Evolutionary conservation across 257 asterid species (phyloP), one percentile per base, ranked within the genome.

Genomic region (Scutellaria galericulata): DNA sequence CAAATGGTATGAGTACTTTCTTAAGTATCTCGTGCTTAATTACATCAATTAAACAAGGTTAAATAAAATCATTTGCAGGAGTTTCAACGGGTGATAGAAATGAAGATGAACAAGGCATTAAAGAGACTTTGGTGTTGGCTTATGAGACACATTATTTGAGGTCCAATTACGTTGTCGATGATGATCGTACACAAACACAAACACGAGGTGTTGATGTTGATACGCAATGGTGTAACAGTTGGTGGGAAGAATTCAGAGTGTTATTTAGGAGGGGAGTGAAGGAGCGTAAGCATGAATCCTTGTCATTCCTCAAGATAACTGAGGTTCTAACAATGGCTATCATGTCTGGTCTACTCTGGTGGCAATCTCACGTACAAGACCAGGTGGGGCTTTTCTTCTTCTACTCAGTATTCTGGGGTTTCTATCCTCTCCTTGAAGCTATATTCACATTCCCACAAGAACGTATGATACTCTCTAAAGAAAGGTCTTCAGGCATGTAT

Each of bases 401-500:
- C 70, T 40, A 7, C 42, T 11, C 86, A 0, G 81, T 80, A 35
- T 90, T 90, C 24, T 93, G 98, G 98, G 96, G 97, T 3, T 89
- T 87, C 82, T 78, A 70, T 58, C 80, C 95, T 2, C 82, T 90
- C 7, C 85, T 87, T 77, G 82, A 85, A 60, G 97, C 96, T 1
- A 82, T 93, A 39, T 90, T 85, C 85, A 85, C 95, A 0, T 89
- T 87, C 83, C 98, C 97, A 2, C 79, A 75, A 58, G 98, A 93
- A 50, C 78, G 90, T 0, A 46, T 62, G 62, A 87, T 89, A 89
- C 88, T 90, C 0, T 78, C 72, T 8, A 90, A 90, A 63, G 98
- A 93, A 65, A 72, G 96, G 5, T 75, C 96, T 0, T 93, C 98
- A 0, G 94, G 97, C 1, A 93, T 85, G 92, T 93, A 93, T 78